Evolutionary conservation across 164 flowering plant species (phyloP).

Genomic region (Warburgia ugandensis): DNA sequence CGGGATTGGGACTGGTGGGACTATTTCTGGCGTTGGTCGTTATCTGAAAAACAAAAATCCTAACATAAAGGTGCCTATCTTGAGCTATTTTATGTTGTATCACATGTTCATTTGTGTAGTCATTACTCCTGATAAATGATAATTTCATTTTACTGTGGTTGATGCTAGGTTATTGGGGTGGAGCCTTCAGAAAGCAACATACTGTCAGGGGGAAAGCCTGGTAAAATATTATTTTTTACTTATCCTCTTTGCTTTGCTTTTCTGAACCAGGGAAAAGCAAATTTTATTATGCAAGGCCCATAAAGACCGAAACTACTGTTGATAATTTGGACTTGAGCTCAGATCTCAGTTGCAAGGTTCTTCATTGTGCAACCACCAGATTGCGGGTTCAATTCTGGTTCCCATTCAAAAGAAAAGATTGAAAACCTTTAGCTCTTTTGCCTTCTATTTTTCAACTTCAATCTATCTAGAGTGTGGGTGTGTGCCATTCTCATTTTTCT

Average conservation of each 20-base stretch:
- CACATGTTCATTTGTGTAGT: no score
- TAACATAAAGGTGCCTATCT: constrained; percentile 48
- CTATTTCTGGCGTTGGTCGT: constrained; percentile 81
- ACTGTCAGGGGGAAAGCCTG: constrained; percentile 91
- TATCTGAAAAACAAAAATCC: constrained; percentile 73
- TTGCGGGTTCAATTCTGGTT: no score
- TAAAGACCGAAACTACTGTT: background rate
- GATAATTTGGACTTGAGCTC: no score
- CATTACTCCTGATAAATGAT: no score
- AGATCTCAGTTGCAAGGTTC: no score
- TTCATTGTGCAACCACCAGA: no score
- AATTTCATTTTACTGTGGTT: background rate
- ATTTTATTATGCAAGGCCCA: background rate
- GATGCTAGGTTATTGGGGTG: constrained; percentile 70
- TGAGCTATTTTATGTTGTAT: no score
- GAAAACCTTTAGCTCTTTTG: constrained; percentile 1
- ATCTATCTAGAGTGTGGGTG: background rate
- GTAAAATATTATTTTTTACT: constrained; percentile 25
- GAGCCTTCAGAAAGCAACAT: constrained; percentile 91
- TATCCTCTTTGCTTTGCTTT: no score
- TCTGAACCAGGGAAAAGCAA: no score
- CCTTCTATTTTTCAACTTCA: background rate
- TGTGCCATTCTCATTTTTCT: background rate
- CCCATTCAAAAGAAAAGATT: no score
- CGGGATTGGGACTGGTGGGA: constrained; percentile 97